Conservation (phyloP, 148 eudicot species). For the Persicaria maculosa region DNA sequence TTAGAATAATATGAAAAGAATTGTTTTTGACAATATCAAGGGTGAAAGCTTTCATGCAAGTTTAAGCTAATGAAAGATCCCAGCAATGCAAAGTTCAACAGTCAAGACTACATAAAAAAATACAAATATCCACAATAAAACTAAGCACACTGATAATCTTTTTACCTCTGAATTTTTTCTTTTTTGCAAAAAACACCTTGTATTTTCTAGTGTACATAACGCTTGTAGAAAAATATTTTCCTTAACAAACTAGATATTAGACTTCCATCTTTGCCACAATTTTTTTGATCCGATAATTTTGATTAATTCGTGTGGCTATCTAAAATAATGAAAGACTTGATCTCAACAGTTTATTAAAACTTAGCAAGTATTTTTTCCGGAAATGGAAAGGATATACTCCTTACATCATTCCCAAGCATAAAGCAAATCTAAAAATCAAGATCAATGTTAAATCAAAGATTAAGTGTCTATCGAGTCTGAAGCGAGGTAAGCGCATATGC, state of each 20-base stretch:
- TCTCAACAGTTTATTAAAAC: slow-evolving; percentile 2
- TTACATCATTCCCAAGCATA: neutral
- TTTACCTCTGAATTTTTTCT: neutral
- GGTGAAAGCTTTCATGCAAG: neutral
- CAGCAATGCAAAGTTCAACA: neutral
- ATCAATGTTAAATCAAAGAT: neutral
- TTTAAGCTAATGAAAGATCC: neutral
- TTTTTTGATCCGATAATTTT: neutral
- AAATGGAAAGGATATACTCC: neutral
- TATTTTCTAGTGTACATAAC: neutral
- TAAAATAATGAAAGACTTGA: neutral
- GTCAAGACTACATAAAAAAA: neutral
- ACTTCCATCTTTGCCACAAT: neutral
- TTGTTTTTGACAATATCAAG: neutral
- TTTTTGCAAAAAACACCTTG: neutral
- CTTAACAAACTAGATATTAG: neutral
- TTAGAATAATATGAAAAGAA: neutral
- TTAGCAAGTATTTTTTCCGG: neutral
- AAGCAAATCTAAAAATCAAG: neutral
- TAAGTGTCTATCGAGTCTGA: too few species aligned
- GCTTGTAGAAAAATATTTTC: neutral
- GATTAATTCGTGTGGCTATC: neutral
- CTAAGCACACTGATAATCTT: neutral
- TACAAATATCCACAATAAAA: too few species aligned
- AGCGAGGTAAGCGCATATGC: neutral